A percentile compares a stretch with the other conserved stretches of the same genome.
Evolutionary conservation across 768 basidiomycete genomes (phyloP).

Genomic region (Calocera viscosa): DNA sequence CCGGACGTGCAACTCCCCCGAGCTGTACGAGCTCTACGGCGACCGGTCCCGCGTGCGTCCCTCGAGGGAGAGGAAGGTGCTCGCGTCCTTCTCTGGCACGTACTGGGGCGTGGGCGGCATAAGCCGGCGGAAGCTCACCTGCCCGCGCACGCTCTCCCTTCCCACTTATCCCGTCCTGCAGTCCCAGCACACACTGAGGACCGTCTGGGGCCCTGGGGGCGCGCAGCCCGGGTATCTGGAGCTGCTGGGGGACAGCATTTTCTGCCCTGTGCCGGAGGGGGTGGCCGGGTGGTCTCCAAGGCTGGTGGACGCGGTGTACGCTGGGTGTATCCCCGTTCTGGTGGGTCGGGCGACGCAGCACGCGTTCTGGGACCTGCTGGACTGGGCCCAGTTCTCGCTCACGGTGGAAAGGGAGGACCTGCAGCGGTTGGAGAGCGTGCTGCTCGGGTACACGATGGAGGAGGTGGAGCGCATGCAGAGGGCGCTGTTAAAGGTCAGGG

Average conservation of each 20-base stretch:
- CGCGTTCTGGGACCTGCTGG: slow-evolving; percentile 30
- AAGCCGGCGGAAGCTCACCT: slow-evolving; percentile 23
- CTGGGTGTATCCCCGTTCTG: slow-evolving; percentile 34
- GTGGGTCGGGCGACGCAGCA: slow-evolving; percentile 30
- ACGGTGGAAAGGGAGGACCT: slow-evolving; percentile 28
- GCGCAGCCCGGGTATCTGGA: slow-evolving; percentile 23
- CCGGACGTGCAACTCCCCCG: slow-evolving; percentile 22
- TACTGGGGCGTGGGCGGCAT: slow-evolving; percentile 28
- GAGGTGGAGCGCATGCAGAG: slow-evolving; percentile 28
- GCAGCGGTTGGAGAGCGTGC: slow-evolving; percentile 29
- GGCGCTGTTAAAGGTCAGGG: slow-evolving; percentile 27
- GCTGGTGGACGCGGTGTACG: slow-evolving; percentile 30
- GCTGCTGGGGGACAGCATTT: slow-evolving; percentile 23
- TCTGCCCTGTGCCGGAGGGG: slow-evolving; percentile 27
- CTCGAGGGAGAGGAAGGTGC: slow-evolving; percentile 18
- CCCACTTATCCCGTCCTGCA: neutral
- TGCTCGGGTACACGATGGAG: slow-evolving; percentile 21
- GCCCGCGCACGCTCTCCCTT: slow-evolving; percentile 20
- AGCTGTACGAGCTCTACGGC: slow-evolving; percentile 21
- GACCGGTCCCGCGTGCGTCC: slow-evolving; percentile 21
- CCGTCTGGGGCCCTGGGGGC: slow-evolving; percentile 21
- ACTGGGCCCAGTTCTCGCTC: slow-evolving; percentile 32
- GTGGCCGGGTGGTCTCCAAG: slow-evolving; percentile 30
- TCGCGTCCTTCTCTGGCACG: slow-evolving; percentile 26
- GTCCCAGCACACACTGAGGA: slow-evolving; percentile 14